A percentile compares a stretch with the other conserved stretches of the same genome.
Evolutionary conservation across 2,329 filamentous ascomycete genomes (phyloP).

Genomic region (Colletotrichum graminicola): DNA sequence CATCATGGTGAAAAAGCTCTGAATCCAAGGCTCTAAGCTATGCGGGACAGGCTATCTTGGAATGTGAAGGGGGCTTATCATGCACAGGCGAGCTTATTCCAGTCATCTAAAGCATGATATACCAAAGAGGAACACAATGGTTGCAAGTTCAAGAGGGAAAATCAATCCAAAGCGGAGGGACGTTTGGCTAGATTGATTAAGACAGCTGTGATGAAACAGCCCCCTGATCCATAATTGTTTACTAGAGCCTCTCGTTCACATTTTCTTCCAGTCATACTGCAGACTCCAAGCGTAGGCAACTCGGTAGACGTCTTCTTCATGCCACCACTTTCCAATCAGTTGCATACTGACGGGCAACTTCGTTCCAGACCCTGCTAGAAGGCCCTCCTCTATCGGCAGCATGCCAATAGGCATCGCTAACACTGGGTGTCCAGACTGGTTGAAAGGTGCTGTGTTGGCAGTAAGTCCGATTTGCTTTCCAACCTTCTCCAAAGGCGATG

Average conservation of each 20-base stretch:
- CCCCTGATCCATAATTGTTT: background rate
- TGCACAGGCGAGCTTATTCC: background rate
- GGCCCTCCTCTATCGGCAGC: slow-evolving; percentile 27
- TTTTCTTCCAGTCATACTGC: slow-evolving; percentile 13
- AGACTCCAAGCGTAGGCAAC: slow-evolving; percentile 26
- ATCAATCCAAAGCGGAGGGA: background rate
- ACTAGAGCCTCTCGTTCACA: background rate
- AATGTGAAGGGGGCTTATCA: background rate
- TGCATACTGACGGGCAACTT: slow-evolving; percentile 50
- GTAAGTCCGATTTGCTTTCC: slow-evolving; percentile 59
- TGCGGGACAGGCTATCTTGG: fast-evolving
- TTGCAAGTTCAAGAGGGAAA: background rate
- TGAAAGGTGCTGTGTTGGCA: slow-evolving; percentile 61
- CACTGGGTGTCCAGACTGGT: slow-evolving; percentile 63
- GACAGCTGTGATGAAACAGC: background rate
- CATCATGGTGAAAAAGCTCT: slow-evolving; percentile 54
- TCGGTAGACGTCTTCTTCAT: slow-evolving; percentile 45
- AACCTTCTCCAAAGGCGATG: slow-evolving; percentile 54
- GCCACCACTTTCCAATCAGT: slow-evolving; percentile 47
- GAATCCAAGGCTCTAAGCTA: background rate
- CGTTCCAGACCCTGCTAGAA: slow-evolving; percentile 13
- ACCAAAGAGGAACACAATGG: background rate
- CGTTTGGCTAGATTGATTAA: background rate
- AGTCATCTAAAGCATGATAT: background rate
- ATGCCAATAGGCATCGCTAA: slow-evolving; percentile 45